A percentile compares a stretch with the other conserved stretches of the same genome.
Evolutionary conservation across 495 filamentous ascomycete species (phyloP).

Genomic region (Hypoxylon perforatum): DNA sequence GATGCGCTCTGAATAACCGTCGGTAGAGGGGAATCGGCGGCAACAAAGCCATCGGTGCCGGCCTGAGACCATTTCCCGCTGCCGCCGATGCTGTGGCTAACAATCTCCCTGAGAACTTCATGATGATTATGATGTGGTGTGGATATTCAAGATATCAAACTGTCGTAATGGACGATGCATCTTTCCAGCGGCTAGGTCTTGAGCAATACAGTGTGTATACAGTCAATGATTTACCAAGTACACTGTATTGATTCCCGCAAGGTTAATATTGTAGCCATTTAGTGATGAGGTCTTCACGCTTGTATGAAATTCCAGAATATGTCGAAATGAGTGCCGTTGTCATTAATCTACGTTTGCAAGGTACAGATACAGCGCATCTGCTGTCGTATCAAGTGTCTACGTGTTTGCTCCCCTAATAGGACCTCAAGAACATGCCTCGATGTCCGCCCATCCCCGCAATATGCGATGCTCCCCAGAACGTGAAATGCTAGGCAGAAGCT

Average conservation of each 20-base stretch:
- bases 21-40: constrained; percentile 93
- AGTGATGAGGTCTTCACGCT: too few species aligned
- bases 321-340: neutral
- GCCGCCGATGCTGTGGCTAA: constrained; percentile 49
- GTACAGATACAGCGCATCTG: too few species aligned
- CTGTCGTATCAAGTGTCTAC: too few species aligned
- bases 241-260: neutral
- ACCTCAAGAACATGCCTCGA: too few species aligned
- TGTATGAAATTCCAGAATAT: too few species aligned
- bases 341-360: neutral
- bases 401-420: too few species aligned
- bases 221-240: neutral
- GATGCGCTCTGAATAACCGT: constrained; percentile 84
- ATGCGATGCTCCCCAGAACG: too few species aligned
- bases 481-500: too few species aligned
- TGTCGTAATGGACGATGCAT: constrained; percentile 2
- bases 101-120: constrained; percentile 44
- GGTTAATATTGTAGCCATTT: too few species aligned
- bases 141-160: neutral
- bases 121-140: constrained; percentile 20
- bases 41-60: constrained; percentile 78
- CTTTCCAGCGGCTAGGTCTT: neutral
- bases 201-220: neutral
- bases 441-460: too few species aligned
- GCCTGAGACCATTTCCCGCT: constrained; percentile 48